A percentile compares a stretch with the other conserved stretches of the same genome.
Evolutionary conservation across 108 stramenopile genomes (phyloP).

Genomic region (Fragilaria crotonensis): DNA sequence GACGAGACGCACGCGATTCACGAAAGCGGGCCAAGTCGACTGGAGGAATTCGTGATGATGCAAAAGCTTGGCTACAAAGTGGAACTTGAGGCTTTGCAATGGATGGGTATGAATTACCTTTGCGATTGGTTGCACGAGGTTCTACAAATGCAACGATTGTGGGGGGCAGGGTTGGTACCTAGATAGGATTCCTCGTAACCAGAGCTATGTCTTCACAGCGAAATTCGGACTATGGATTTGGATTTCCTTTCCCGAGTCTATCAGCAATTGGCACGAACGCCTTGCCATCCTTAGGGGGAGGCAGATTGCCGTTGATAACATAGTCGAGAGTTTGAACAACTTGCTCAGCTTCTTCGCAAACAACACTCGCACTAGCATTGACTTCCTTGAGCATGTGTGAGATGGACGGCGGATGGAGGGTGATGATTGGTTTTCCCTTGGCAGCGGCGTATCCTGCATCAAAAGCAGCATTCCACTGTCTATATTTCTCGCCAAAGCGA

Average conservation of each 20-base stretch:
- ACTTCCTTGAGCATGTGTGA: constrained; percentile 90
- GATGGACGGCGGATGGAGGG: constrained; percentile 68
- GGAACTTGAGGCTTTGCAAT: constrained; percentile 76
- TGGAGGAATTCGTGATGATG: constrained; percentile 47
- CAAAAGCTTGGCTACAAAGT: constrained; percentile 51
- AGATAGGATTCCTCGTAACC: too few relatives aligned
- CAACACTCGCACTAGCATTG: constrained; percentile 62
- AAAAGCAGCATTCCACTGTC: constrained; percentile 88
- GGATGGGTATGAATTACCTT: constrained; percentile 59
- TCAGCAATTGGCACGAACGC: constrained; percentile 69
- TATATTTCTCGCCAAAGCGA: constrained; percentile 81
- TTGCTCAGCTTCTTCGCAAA: constrained; percentile 69
- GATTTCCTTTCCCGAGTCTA: constrained; percentile 78
- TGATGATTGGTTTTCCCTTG: constrained; percentile 66
- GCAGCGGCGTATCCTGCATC: constrained; percentile 83
- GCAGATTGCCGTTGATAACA: constrained; percentile 69
- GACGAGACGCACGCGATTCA: constrained; percentile 13
- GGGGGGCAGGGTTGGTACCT: not conserved
- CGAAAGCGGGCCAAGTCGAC: constrained; percentile 5
- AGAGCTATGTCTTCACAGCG: not conserved
- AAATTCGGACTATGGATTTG: constrained; percentile 46
- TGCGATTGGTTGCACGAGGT: constrained; percentile 29
- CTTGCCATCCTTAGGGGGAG: constrained; percentile 63
- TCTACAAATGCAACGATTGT: not conserved
- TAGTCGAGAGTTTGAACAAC: constrained; percentile 82